These are phyloP conservation scores for Boletus sp. DNA, from an alignment of 768 basidiomycete genomes.

Conservation along the genomic window DNA sequence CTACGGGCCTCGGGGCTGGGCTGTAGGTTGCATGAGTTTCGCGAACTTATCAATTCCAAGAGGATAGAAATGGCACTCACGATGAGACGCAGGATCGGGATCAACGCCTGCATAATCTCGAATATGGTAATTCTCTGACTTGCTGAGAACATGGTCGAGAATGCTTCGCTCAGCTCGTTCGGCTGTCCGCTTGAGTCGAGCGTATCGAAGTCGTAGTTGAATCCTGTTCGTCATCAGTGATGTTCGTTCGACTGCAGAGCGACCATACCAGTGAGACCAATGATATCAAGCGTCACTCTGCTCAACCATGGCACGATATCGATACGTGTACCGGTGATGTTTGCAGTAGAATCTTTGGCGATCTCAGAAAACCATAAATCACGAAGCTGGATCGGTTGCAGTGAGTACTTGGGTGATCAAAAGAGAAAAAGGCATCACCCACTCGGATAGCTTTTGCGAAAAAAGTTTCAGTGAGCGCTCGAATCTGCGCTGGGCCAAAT, in stretches of 20 bases:
- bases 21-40: background rate
- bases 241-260: background rate
- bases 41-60: background rate
- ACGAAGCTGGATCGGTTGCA: slow-evolving; percentile 34
- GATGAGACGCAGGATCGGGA: slow-evolving; percentile 40
- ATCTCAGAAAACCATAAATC: slow-evolving; percentile 45
- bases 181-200: slow-evolving; percentile 24
- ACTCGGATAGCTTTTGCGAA: slow-evolving; percentile 44
- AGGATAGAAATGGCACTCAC: slow-evolving; percentile 27
- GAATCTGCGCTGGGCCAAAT: slow-evolving; percentile 58
- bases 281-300: slow-evolving; percentile 40
- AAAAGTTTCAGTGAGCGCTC: slow-evolving; percentile 57
- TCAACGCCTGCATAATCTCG: slow-evolving; percentile 31
- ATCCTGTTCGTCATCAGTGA: slow-evolving; percentile 28
- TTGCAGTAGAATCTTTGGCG: slow-evolving; percentile 21
- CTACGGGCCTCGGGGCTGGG: background rate
- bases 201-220: slow-evolving; percentile 37
- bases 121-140: slow-evolving; percentile 19
- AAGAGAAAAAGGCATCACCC: background rate
- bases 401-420: background rate
- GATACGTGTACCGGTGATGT: slow-evolving; percentile 17
- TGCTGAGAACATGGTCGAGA: slow-evolving; percentile 30
- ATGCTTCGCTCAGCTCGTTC: slow-evolving; percentile 34
- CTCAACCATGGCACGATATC: slow-evolving; percentile 36
- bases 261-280: slow-evolving; percentile 39